These are phyloP conservation scores for Tuber umbilicatum DNA, from an alignment of 495 filamentous ascomycete species.

Conservation along the genomic window DNA sequence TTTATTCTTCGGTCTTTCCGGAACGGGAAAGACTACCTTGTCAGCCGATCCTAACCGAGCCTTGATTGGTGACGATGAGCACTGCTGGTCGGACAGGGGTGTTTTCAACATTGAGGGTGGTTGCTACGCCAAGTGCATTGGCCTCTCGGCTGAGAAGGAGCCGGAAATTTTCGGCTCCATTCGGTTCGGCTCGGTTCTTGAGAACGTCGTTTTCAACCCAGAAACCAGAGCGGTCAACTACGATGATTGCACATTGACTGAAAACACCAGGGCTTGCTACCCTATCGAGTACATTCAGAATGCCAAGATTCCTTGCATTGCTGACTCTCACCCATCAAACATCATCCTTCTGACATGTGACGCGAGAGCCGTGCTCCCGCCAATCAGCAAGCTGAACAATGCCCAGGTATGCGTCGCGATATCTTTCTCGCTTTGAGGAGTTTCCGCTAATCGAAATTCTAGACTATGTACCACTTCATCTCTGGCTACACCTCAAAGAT, in stretches of 20 bases:
- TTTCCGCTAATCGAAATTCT: neutral
- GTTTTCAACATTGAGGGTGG: slow-evolving; percentile 99
- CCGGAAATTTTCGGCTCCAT: slow-evolving; percentile 97
- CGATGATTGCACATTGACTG: slow-evolving; percentile 87
- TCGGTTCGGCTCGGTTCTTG: slow-evolving; percentile 90
- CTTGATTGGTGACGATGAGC: slow-evolving; percentile 97
- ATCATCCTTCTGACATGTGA: slow-evolving; percentile 98
- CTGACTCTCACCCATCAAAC: slow-evolving; percentile 82
- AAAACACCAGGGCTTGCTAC: slow-evolving; percentile 95
- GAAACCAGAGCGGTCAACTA: slow-evolving; percentile 86
- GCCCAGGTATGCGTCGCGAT: slow-evolving; percentile 52
- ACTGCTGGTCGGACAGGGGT: slow-evolving; percentile 95
- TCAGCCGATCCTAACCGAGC: slow-evolving; percentile 95
- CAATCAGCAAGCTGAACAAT: slow-evolving; percentile 92
- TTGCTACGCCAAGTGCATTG: slow-evolving; percentile 98
- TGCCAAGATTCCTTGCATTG: slow-evolving; percentile 94
- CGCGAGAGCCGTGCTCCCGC: slow-evolving; percentile 91
- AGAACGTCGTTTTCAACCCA: slow-evolving; percentile 97
- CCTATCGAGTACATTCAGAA: slow-evolving; percentile 98
- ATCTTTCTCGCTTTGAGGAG: neutral
- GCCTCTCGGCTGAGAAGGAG: slow-evolving; percentile 96
- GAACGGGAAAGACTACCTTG: slow-evolving; percentile 96
- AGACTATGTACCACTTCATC: slow-evolving; percentile 99
- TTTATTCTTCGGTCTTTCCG: slow-evolving; percentile 97
- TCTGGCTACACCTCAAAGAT: slow-evolving; percentile 99